Base-by-base conservation (phyloP, 768 basidiomycete species). In the Boletus rubroflammeus region DNA sequence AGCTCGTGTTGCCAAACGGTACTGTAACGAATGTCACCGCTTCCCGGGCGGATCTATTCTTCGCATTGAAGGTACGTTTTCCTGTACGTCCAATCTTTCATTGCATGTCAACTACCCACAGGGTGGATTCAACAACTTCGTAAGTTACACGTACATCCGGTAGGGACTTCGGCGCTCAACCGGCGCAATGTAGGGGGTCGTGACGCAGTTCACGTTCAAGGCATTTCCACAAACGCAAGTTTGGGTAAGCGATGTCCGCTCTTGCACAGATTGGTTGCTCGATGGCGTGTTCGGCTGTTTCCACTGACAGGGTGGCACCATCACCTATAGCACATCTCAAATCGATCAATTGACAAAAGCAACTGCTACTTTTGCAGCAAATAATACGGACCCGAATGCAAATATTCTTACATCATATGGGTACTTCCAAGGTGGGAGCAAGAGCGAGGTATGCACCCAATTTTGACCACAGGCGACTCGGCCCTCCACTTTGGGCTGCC, bases 51-150 rank as follows among this genome's bases (percentile, higher is more conserved):
- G 76, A 81, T 46, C 62, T 81, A 6, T 79, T 78, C 62, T 81
- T 72, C 36, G 75, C 62, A 3, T 57, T 80, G 32, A 76, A 74
- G 71, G 79, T 77, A 54, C 19, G 65, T 26, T 45, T 67, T 17
- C 21, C 35, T 31, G 51, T 54, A 35, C 23, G 28, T 35, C 28
- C 10, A 13, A 34, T 9, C 13, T 21, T 39, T 48, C 10, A 21
- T 31, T 32, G 23, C 15, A 32, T 38, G 31, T 43, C 56, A 9
- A 65, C 25, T 29, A 13, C 43, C 17, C 44, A 38, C 47, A 86
- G 81, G 85, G 86, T 42, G 84, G 84, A 8, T 72, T 76, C 62
- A 87, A 87, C 59, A 86, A 86, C 64, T 86, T 84, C 60, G 77
- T 79, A 54, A 48, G 62, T 47, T 51, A 47, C 9, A 41, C 29